phyloP scores from a whole-genome alignment of 805 yeast genomes.

The Starmerella gropengiesseri region DNA sequence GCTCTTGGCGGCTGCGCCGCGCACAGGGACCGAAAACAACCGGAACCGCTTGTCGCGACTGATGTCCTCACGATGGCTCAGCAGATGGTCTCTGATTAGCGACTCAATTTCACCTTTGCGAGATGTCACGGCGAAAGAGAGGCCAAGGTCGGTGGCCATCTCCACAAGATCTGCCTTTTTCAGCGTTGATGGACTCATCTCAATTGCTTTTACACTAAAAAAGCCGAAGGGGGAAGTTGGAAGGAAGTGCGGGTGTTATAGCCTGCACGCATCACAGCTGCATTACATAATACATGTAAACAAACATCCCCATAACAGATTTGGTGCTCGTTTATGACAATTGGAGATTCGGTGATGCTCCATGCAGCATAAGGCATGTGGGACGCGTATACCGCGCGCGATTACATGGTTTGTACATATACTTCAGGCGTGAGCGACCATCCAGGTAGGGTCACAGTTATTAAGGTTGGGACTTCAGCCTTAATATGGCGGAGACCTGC shows the following conservation, averaged over 20 bases:
- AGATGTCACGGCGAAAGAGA: conserved; percentile 1
- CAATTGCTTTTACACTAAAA: neutral
- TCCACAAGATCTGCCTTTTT: conserved; percentile 11
- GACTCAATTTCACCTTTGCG: conserved; percentile 11
- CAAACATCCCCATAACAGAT: too few relatives aligned
- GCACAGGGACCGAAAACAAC: neutral
- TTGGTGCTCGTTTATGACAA: too few relatives aligned
- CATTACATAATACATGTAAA: conserved; percentile 6
- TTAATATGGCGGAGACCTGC: too few relatives aligned
- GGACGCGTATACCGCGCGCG: too few relatives aligned
- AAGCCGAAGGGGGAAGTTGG: neutral
- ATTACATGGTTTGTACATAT: too few relatives aligned
- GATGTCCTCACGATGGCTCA: conserved; percentile 4
- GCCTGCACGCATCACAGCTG: neutral
- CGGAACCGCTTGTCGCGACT: conserved; percentile 4
- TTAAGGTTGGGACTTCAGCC: too few relatives aligned
- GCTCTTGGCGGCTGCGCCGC: neutral
- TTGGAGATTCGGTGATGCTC: too few relatives aligned
- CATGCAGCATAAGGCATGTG: too few relatives aligned
- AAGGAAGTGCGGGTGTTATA: neutral
- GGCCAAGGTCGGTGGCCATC: conserved; percentile 5
- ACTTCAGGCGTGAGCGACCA: too few relatives aligned
- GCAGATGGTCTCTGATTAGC: conserved; percentile 4
- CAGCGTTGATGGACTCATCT: neutral
- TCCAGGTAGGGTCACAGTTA: too few relatives aligned